phyloP scores from a whole-genome alignment of 78 protist species.

The Dictyostelium brefeldianum region DNA sequence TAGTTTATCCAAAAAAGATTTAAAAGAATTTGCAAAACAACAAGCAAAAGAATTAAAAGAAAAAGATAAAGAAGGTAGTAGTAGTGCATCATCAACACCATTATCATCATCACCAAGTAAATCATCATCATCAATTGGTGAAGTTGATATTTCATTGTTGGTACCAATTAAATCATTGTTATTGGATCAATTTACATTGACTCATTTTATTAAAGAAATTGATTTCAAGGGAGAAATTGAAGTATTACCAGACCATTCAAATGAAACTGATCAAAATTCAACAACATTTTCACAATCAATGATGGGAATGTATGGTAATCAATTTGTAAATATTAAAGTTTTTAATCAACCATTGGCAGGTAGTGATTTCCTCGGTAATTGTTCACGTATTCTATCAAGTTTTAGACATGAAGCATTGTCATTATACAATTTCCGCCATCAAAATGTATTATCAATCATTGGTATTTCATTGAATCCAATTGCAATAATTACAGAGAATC shows the following conservation, averaged over 20 bases:
- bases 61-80: background rate
- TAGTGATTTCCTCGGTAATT: background rate
- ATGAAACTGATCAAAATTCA: background rate
- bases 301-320: slow-evolving; percentile 48
- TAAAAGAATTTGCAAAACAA: slow-evolving; percentile 11
- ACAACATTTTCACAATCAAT: background rate
- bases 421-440: slow-evolving; percentile 29
- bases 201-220: slow-evolving; percentile 34
- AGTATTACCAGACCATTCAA: slow-evolving; percentile 9
- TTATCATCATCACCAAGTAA: too few species aligned
- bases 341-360: slow-evolving; percentile 38
- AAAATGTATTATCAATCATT: slow-evolving; percentile 48
- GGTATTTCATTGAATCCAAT: slow-evolving; percentile 54
- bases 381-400: background rate
- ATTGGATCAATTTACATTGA: slow-evolving; percentile 20
- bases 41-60: background rate
- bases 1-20: slow-evolving; percentile 18
- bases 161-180: background rate
- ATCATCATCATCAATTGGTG: background rate
- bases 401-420: slow-evolving; percentile 67
- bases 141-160: background rate
- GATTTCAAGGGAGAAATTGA: slow-evolving; percentile 41
- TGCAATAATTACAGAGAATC: slow-evolving; percentile 68
- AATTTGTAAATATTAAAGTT: slow-evolving; percentile 42
- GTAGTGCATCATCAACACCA: background rate